A percentile compares a stretch with the other conserved stretches of the same genome.
These are phyloP conservation scores for Metschnikowia lachancei DNA, from an alignment of 805 yeast species.

Conservation along the genomic window DNA sequence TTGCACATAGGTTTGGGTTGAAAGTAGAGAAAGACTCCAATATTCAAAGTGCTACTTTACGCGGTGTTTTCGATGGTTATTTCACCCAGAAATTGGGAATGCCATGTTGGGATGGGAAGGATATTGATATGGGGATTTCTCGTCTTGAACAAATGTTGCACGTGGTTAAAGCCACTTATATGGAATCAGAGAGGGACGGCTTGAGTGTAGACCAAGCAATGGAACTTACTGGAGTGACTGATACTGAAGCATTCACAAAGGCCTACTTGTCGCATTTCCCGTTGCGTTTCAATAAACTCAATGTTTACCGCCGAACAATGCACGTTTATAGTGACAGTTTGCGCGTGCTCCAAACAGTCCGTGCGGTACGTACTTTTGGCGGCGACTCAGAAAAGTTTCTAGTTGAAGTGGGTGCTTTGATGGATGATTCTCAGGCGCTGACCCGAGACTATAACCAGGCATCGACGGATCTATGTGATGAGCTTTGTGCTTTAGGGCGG, in stretches of 20 bases:
- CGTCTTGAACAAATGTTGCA: conserved; percentile 42
- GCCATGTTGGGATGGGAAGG: conserved; percentile 44
- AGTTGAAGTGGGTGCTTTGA: conserved; percentile 47
- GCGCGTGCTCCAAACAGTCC: conserved; percentile 53
- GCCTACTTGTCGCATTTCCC: conserved; percentile 51
- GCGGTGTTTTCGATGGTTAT: conserved; percentile 60
- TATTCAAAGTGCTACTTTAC: conserved; percentile 54
- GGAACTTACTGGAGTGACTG: too few species aligned
- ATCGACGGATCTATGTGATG: conserved; percentile 51
- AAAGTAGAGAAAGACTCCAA: conserved; percentile 47
- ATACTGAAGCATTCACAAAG: conserved; percentile 25
- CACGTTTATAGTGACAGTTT: conserved; percentile 64
- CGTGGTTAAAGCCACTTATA: conserved; percentile 43
- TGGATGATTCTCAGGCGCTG: conserved; percentile 60
- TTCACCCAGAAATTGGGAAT: conserved; percentile 32
- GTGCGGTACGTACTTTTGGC: conserved; percentile 31
- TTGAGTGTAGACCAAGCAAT: conserved; percentile 40
- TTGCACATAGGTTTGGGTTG: conserved; percentile 50
- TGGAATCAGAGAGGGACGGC: conserved; percentile 37
- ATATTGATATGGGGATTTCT: conserved; percentile 40
- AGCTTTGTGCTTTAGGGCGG: conserved; percentile 52
- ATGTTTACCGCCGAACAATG: conserved; percentile 54
- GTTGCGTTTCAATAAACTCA: conserved; percentile 54
- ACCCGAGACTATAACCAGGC: conserved; percentile 49
- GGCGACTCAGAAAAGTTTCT: conserved; percentile 36